These are phyloP conservation scores for Myriosclerotinia duriaeana DNA, from an alignment of 2,329 filamentous ascomycete genomes.

Conservation along the genomic window DNA sequence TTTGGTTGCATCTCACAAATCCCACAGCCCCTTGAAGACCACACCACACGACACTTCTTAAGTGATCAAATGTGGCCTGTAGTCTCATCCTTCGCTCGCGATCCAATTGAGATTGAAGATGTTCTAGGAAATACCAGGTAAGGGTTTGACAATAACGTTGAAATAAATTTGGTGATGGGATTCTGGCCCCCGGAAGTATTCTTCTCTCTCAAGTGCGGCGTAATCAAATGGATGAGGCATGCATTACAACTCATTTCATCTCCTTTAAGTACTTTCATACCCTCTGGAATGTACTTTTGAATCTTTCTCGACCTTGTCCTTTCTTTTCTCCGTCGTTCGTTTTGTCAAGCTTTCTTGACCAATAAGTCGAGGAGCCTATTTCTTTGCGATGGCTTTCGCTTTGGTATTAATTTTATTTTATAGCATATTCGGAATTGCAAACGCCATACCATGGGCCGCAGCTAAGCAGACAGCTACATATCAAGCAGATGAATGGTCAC, in stretches of 20 bases:
- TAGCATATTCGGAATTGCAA: slow-evolving; percentile 27
- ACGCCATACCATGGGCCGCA: slow-evolving; percentile 35
- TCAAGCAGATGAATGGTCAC: slow-evolving; percentile 35
- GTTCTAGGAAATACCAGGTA: neutral
- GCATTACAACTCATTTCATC: slow-evolving; percentile 10
- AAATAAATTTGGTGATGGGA: slow-evolving; percentile 18
- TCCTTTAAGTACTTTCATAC: slow-evolving; percentile 7
- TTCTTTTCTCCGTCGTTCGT: slow-evolving; percentile 4
- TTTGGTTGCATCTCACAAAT: slow-evolving; percentile 25
- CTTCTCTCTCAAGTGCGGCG: slow-evolving; percentile 12
- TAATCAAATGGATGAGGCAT: slow-evolving; percentile 2
- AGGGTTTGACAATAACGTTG: slow-evolving; percentile 5
- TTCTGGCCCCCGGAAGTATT: slow-evolving; percentile 16
- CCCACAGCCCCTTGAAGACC: slow-evolving; percentile 17
- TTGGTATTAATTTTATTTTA: slow-evolving; percentile 33
- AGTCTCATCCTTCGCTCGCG: slow-evolving; percentile 18
- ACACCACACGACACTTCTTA: neutral
- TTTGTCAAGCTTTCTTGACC: slow-evolving; percentile 1
- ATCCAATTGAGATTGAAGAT: slow-evolving; percentile 17
- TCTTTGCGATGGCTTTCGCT: slow-evolving; percentile 38
- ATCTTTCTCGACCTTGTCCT: slow-evolving; percentile 12
- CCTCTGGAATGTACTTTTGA: neutral
- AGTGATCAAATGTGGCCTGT: slow-evolving; percentile 8
- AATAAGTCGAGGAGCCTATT: slow-evolving; percentile 22
- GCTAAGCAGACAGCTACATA: slow-evolving; percentile 34